Evolutionary conservation across 2,329 filamentous ascomycete species (phyloP).

Genomic region (Colletotrichum eremochloae): DNA sequence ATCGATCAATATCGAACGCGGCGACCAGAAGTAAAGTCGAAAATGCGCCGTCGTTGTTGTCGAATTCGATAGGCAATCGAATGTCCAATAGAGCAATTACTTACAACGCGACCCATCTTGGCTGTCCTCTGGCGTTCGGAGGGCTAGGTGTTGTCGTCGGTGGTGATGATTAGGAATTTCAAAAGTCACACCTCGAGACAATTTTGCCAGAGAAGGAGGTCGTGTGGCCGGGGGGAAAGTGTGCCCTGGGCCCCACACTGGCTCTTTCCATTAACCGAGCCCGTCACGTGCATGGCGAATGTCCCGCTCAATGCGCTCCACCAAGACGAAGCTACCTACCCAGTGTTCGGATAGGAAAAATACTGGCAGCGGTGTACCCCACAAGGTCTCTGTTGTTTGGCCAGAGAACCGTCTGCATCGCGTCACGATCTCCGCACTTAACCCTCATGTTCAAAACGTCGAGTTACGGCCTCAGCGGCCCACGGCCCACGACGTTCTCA

Average conservation of each 20-base stretch:
- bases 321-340: too few species aligned
- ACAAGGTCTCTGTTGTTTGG: constrained; percentile 16
- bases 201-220: constrained; percentile 29
- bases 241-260: constrained; percentile 21
- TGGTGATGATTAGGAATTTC: constrained; percentile 36
- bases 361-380: constrained; percentile 15
- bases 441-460: constrained; percentile 37
- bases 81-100: constrained; percentile 44
- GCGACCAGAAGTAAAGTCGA: constrained; percentile 28
- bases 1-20: constrained; percentile 20
- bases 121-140: constrained; percentile 45
- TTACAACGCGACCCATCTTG: constrained; percentile 68
- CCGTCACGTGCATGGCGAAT: constrained; percentile 1
- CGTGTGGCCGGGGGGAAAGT: constrained; percentile 20
- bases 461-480: constrained; percentile 9
- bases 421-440: constrained; percentile 41
- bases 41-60: not conserved
- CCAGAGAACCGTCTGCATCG: constrained; percentile 21
- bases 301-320: not conserved
- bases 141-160: constrained; percentile 42
- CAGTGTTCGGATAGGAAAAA: constrained; percentile 28
- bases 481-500: constrained; percentile 11
- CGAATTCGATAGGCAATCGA: constrained; percentile 13
- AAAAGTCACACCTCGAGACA: constrained; percentile 26
- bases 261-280: constrained; percentile 14